These are phyloP conservation scores for Hippophae gyantsensis DNA, from an alignment of 306 rosid genomes.

Conservation along the genomic window DNA sequence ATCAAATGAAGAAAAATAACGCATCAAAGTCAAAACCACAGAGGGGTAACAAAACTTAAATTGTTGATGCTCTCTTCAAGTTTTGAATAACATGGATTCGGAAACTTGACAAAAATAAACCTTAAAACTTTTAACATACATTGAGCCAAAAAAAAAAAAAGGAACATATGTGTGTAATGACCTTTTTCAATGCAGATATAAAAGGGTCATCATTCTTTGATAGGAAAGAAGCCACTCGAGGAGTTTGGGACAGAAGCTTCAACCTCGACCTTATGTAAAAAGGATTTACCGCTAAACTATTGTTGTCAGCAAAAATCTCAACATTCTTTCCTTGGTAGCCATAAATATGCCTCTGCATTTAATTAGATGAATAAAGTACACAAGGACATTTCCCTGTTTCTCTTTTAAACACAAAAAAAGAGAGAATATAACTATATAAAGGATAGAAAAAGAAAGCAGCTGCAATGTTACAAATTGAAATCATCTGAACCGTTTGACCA, in stretches of 20 bases:
- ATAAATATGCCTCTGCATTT: slow-evolving; percentile 83
- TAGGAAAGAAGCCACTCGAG: slow-evolving; percentile 93
- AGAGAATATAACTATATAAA: no score
- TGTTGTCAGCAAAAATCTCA: slow-evolving; percentile 66
- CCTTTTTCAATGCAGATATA: slow-evolving; percentile 80
- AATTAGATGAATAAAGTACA: slow-evolving; percentile 12
- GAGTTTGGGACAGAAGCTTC: slow-evolving; percentile 71
- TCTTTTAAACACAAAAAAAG: no score
- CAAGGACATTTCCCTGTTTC: slow-evolving; percentile 6
- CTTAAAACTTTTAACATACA: not conserved
- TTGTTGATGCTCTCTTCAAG: no score
- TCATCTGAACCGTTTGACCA: no score
- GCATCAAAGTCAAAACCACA: not conserved
- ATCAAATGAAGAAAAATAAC: not conserved
- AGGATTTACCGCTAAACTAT: slow-evolving; percentile 89
- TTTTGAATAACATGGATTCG: no score
- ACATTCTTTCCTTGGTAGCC: slow-evolving; percentile 73
- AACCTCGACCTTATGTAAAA: slow-evolving; percentile 76
- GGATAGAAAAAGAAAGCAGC: no score
- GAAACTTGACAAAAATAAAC: not conserved
- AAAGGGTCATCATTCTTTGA: slow-evolving; percentile 63
- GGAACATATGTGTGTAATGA: slow-evolving; percentile 15
- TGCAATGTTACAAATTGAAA: no score
- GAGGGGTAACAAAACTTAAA: not conserved
- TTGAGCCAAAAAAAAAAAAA: not conserved